Percentiles rank a stretch among this genome's conserved stretches.
Evolutionary conservation across 2,329 filamentous ascomycete species (phyloP).

Genomic region (Apiospora pterosperma): DNA sequence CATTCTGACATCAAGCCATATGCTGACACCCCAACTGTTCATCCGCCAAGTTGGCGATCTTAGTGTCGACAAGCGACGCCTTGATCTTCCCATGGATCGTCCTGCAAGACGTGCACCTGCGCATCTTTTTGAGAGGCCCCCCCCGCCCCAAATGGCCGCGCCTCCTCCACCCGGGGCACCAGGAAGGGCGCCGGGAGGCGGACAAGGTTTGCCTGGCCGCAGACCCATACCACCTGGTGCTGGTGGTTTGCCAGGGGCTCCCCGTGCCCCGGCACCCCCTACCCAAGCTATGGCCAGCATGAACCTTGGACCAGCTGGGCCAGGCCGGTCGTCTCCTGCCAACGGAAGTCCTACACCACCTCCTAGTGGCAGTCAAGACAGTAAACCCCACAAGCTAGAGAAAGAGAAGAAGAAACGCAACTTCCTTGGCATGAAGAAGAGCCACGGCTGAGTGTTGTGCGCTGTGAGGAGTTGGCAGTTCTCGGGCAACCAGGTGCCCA

Average conservation of each 20-base stretch:
- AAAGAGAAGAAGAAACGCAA: conserved; percentile 59
- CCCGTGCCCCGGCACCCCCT: conserved; percentile 38
- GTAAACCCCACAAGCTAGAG: conserved; percentile 49
- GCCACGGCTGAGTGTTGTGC: neutral
- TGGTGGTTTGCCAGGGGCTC: conserved; percentile 33
- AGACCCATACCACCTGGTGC: conserved; percentile 17
- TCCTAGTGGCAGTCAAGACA: conserved; percentile 16
- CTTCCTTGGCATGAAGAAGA: conserved; percentile 58
- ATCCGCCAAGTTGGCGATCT: conserved; percentile 80
- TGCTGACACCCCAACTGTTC: conserved; percentile 83
- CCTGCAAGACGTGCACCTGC: conserved; percentile 79
- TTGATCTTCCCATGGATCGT: conserved; percentile 78
- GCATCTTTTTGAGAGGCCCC: conserved; percentile 75
- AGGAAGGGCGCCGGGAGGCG: conserved; percentile 23
- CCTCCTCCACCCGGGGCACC: conserved; percentile 21
- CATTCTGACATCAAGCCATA: conserved; percentile 87
- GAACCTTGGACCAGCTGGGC: conserved; percentile 36
- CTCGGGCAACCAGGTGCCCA: neutral
- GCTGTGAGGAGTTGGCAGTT: neutral
- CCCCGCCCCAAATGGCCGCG: conserved; percentile 37
- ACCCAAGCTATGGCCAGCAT: conserved; percentile 54
- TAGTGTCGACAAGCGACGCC: conserved; percentile 66
- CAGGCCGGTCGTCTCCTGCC: conserved; percentile 15
- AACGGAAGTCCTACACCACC: conserved; percentile 18
- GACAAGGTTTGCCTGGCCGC: conserved; percentile 25